A percentile compares a stretch with the other conserved stretches of the same genome.
Conservation (phyloP, 2,329 filamentous ascomycete genomes). For the Curvularia verruculosa region DNA sequence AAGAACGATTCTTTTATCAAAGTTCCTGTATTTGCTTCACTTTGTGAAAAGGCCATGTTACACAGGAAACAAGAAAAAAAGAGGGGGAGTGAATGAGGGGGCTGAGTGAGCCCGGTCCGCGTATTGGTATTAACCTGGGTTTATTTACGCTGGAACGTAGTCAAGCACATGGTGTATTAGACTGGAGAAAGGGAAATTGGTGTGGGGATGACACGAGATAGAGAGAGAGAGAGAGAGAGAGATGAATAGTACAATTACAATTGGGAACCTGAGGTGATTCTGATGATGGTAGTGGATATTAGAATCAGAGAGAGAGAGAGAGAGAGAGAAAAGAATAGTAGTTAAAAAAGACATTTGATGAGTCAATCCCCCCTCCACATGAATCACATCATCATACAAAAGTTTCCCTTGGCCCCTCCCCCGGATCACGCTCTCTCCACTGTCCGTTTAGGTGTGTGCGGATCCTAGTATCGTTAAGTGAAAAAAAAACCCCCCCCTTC, state of each 20-base stretch:
- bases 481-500: not conserved
- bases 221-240: not conserved
- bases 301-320: not conserved
- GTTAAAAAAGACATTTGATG: not conserved
- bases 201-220: too few relatives aligned
- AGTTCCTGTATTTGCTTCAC: too few relatives aligned
- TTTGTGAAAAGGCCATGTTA: too few relatives aligned
- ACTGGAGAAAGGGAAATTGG: too few relatives aligned
- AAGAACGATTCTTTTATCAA: too few relatives aligned
- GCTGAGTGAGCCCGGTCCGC: too few relatives aligned
- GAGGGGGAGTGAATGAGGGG: too few relatives aligned
- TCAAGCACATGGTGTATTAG: too few relatives aligned
- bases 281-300: not conserved
- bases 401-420: not conserved
- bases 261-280: not conserved
- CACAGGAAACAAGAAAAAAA: too few relatives aligned
- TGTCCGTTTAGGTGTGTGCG: not conserved
- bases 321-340: not conserved
- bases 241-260: slow-evolving; percentile 9
- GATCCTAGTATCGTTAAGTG: not conserved
- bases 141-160: too few relatives aligned
- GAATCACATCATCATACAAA: not conserved
- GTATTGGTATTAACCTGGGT: too few relatives aligned
- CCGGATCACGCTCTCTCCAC: too few relatives aligned
- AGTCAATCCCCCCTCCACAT: not conserved